Conservation (phyloP, 2,329 filamentous ascomycete genomes). For the Ilyonectria robusta region DNA sequence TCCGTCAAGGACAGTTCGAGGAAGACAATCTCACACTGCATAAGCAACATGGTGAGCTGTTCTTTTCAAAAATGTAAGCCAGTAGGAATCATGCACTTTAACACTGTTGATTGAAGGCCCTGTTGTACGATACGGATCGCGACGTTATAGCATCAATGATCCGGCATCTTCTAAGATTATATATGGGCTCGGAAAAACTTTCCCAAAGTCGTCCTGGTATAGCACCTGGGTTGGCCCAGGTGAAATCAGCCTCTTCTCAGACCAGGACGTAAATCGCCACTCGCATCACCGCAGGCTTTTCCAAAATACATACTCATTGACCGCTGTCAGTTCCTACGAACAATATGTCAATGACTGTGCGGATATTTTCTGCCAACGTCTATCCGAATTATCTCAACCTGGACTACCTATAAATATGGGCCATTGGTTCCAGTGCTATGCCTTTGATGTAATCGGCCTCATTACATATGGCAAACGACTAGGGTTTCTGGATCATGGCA, state of each 20-base stretch:
- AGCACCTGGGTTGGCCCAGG: slow-evolving; percentile 41
- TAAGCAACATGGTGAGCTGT: slow-evolving; percentile 44
- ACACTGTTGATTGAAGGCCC: slow-evolving; percentile 29
- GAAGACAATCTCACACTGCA: slow-evolving; percentile 47
- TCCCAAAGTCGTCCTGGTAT: slow-evolving; percentile 54
- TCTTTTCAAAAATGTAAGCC: no score
- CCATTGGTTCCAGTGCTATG: slow-evolving; percentile 56
- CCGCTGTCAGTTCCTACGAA: slow-evolving; percentile 52
- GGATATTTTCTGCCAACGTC: slow-evolving; percentile 45
- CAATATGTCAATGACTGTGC: slow-evolving; percentile 51
- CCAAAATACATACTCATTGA: slow-evolving; percentile 51
- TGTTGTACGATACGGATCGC: slow-evolving; percentile 62
- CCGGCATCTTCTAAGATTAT: slow-evolving; percentile 56
- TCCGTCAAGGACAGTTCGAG: slow-evolving; percentile 48
- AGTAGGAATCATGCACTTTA: no score
- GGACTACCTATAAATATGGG: slow-evolving; percentile 47
- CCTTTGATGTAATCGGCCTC: slow-evolving; percentile 56
- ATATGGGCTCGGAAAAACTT: slow-evolving; percentile 48
- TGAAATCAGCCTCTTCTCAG: slow-evolving; percentile 48
- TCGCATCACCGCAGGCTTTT: slow-evolving; percentile 46
- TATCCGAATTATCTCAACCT: slow-evolving; percentile 44
- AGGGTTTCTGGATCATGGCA: slow-evolving; percentile 55
- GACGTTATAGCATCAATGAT: slow-evolving; percentile 63
- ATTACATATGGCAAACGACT: slow-evolving; percentile 54
- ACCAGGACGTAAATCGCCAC: slow-evolving; percentile 47